Percentiles rank a stretch among this genome's conserved stretches.
Conservation (phyloP, 148 eudicot genomes). For the Rhododendron williamsianum region DNA sequence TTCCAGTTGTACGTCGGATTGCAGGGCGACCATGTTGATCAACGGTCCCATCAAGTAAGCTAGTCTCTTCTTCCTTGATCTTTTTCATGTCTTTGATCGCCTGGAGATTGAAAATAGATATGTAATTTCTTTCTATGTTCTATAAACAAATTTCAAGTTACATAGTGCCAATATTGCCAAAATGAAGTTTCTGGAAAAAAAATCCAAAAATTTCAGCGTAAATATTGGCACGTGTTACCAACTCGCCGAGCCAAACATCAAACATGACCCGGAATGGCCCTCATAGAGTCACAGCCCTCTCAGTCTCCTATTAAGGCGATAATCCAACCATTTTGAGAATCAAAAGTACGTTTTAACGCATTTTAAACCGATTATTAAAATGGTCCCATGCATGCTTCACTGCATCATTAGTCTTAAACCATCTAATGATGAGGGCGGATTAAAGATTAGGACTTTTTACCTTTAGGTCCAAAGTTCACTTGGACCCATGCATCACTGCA, state of each 20-base stretch:
- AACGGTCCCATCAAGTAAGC: too few species aligned
- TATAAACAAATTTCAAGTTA: not conserved
- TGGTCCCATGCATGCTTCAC: not conserved
- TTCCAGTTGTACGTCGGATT: too few species aligned
- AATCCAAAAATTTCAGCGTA: not conserved
- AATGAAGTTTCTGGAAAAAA: not conserved
- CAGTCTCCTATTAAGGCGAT: not conserved
- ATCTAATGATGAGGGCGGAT: not conserved
- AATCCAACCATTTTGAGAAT: not conserved
- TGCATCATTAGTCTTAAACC: not conserved
- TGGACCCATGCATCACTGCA: not conserved
- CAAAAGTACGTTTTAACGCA: not conserved
- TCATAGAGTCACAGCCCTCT: too few species aligned
- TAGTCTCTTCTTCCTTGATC: too few species aligned
- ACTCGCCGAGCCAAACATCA: not conserved
- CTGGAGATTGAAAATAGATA: slow-evolving; percentile 5
- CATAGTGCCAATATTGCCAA: not conserved
- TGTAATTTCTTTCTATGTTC: not conserved
- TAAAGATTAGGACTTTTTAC: not conserved
- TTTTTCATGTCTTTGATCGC: not conserved
- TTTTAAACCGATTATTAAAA: not conserved
- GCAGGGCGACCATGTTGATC: too few species aligned
- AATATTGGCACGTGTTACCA: not conserved
- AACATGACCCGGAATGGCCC: not conserved
- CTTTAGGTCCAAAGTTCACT: too few species aligned